Base-by-base conservation (phyloP, 371 early-diverging fungal genomes). In the Smittium culicis region DNA sequence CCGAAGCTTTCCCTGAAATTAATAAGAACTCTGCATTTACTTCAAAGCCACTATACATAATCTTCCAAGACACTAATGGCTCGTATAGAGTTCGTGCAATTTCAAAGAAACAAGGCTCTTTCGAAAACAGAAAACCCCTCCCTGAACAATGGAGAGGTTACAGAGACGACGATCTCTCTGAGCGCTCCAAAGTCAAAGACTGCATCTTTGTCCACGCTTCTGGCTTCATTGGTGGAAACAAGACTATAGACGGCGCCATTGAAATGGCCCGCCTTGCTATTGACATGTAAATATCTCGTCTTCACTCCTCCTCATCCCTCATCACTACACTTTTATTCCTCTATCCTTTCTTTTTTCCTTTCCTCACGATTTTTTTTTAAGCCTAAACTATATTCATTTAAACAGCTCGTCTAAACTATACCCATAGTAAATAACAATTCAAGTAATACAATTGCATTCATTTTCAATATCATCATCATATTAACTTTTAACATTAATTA, bases 131-230 rank as follows among this genome's bases (percentile, higher is more conserved):
- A 69, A 88, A 90, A 74, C 87, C 96, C 27, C 79, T 99, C 66
- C 94, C 94, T 24, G 89, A 93, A 72, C 83, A 81, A 63, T 99
- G 99, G 99, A 82, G 96, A 70, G 99, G 99, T 3, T 75, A 88
- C 71, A 86, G 96, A 66, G 96, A 94, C 70, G 86, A 90, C 20
- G 91, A 86, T 54, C 75, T 99, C 71, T 83, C 86, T 65, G 83
- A 83, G 67, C 77, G 87, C 54, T 78, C 86, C 30, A 86, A 87
- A 14, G 82, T 96, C 57, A 83, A 86, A 30, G 92, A 85, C 25
- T 88, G 91, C 68, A 81, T 93, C 35, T 99, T 98, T 82, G 93
- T 97, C 17, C 99, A 99, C 73, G 90, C 92, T 71, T 82, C 88
- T 17, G 99, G 99, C 35, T 93, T 93, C 71, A 93, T 91, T 76